These are phyloP conservation scores for Metarhizium rileyi DNA, from an alignment of 2,329 filamentous ascomycete genomes.

Conservation along the genomic window DNA sequence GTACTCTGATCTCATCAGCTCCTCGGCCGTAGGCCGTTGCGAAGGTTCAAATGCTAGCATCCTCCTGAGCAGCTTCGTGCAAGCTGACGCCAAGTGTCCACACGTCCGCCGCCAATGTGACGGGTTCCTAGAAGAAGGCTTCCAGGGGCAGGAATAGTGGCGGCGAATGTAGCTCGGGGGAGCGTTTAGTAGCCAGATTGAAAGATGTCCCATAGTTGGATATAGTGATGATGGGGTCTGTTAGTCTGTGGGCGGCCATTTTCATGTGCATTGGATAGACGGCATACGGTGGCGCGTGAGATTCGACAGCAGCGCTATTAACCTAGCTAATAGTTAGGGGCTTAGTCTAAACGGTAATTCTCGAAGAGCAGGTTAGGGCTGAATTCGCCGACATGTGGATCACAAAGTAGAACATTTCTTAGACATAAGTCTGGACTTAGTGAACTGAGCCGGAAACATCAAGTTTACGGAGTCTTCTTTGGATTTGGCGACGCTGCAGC, in stretches of 20 bases:
- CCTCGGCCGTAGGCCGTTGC: constrained; percentile 6
- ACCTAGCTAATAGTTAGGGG: constrained; percentile 8
- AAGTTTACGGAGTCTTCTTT: constrained; percentile 6
- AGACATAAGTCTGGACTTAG: constrained; percentile 15
- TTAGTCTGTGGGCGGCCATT: constrained; percentile 8
- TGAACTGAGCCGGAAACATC: constrained; percentile 4
- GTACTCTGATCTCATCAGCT: constrained; percentile 9
- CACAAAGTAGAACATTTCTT: constrained; percentile 18
- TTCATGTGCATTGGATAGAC: constrained; percentile 10
- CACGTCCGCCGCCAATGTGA: constrained; percentile 14
- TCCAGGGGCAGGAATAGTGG: constrained; percentile 14
- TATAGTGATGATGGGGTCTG: constrained; percentile 4
- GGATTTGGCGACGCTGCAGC: constrained; percentile 11
- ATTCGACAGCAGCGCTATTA: constrained; percentile 9
- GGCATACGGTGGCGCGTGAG: constrained; percentile 13
- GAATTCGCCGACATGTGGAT: not conserved
- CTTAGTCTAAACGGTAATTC: constrained; percentile 8
- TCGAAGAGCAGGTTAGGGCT: constrained; percentile 8
- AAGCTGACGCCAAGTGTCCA: constrained; percentile 15
- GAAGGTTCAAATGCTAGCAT: constrained; percentile 8
- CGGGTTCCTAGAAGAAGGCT: constrained; percentile 13
- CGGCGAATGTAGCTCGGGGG: constrained; percentile 11
- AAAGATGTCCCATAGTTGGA: constrained; percentile 16
- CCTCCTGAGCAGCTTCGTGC: constrained; percentile 12
- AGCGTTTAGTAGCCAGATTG: constrained; percentile 4